Evolutionary conservation across 305 asterid genomes (phyloP), one percentile per base, ranked within the genome.

Genomic region (Fraxinus baroniana): DNA sequence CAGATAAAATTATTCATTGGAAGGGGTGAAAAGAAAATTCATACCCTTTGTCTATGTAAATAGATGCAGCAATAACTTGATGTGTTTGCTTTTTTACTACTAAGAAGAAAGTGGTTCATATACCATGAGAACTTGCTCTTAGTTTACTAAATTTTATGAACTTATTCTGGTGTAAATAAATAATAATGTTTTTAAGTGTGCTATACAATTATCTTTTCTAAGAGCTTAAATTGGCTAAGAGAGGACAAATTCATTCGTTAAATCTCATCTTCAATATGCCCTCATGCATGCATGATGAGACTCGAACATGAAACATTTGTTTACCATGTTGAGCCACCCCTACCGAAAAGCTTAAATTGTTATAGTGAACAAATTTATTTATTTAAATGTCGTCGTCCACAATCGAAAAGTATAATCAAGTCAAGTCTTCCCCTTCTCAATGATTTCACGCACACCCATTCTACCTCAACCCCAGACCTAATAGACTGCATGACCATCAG

Each of bases 1-100:
- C 87, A 79, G 83, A 55, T 84, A 73, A 78, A 46, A 83, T 84
- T 71, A 80, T 86, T 88, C 84, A 79, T 81, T 89, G 83, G 84
- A 83, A 77, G 66, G 88, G 88, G 78, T 86, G 87, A 79, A 81
- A 37, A 84, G 33, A 82, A 83, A 20, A 55, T 81, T 6, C 62
- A 35, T 20, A 24, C 68, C 60, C 41, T 37, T 13, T 83, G 57
- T 76, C 32, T 81, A 77, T 87, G 91, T 87, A 88, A 83, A 90
- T 90, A 84, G 52, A 82, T 76, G 83, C 79, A 71, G 71, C 76
- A 71, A 76, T 77, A 12, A 70, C 57, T 78, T 74, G 32, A 62
- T 57, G 13, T 76, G 80, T 76, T 44, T 6, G 9, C 74, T 72
- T 70, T 74, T 1, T 76, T 17, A 15, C 9, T 46, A 72, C 9